Evolutionary conservation across 2,329 filamentous ascomycete species (phyloP), one percentile per base, ranked within the genome.

Genomic region (Colletotrichum musicola): DNA sequence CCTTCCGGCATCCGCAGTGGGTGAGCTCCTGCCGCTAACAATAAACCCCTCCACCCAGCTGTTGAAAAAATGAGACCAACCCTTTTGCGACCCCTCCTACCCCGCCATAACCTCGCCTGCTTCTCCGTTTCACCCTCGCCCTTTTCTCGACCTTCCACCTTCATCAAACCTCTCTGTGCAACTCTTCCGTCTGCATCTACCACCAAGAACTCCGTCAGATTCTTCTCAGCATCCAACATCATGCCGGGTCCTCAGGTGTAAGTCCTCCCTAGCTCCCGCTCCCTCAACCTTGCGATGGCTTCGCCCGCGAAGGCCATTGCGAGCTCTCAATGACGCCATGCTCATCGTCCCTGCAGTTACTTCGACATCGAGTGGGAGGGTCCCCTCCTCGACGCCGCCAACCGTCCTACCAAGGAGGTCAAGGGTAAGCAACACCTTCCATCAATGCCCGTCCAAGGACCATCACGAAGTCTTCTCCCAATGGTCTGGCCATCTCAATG

Each of bases 351-450:
- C 66, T 64, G 59, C 70, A 89, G 87, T 77, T 93, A 84, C 85
- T 94, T 95, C 85, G 91, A 95, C 72, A 78, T 92, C 71, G 79
- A 86, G 79, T 93, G 91, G 92, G 85, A 89, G 78, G 93, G 92
- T 73, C 92, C 92, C 72, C 85, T 89, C 79, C 75, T 97, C 74
- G 84, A 92, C 79, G 84, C 85, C 80, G 83, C 86, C 80, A 83
- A 82, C 79, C 79, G 80, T 69, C 81, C 86, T 74, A 91, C 89
- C 72, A 73, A 81, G 35, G 78, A 81, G 58, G 81, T 90, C 72
- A 83, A 89, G 83, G 78, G 92, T 93, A 86, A 86, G 89, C 62
- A 51, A 47, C 46, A 12, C 47, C 18, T 76, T 56, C 55, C 42
- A 71, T 70, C 73, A 64, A 53, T 62, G 59, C 56, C 55, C 71